Evolutionary conservation across 148 eudicot genomes (phyloP).

Genomic region (Nepenthes gracilis): DNA sequence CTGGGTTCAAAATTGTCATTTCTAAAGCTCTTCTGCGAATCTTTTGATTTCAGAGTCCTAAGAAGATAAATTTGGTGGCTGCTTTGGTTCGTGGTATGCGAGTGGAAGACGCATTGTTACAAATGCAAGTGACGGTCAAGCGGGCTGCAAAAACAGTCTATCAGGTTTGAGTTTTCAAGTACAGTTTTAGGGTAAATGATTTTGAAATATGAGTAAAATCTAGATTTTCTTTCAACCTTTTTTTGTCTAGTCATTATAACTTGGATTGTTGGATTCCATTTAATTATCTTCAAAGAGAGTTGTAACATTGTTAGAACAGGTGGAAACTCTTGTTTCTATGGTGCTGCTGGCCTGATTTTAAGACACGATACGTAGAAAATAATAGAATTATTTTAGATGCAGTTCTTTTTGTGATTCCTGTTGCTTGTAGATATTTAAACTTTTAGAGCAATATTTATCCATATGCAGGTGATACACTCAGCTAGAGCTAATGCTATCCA

Average conservation of each 20-base stretch:
- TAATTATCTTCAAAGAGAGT: too few species aligned
- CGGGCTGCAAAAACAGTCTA: slow-evolving; percentile 88
- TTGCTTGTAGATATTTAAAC: background rate
- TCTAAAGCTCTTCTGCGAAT: background rate
- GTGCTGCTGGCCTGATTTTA: too few species aligned
- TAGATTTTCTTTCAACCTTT: too few species aligned
- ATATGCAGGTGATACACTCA: slow-evolving; percentile 87
- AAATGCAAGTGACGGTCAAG: slow-evolving; percentile 85
- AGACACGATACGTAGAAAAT: too few species aligned
- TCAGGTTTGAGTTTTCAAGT: slow-evolving; percentile 37
- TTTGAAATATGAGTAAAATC: too few species aligned
- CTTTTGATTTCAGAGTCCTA: slow-evolving; percentile 63
- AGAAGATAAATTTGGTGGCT: slow-evolving; percentile 95
- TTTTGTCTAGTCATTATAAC: background rate
- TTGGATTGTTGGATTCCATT: too few species aligned
- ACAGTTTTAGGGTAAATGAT: too few species aligned
- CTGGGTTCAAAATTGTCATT: background rate
- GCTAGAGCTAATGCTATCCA: slow-evolving; percentile 95
- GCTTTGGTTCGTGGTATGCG: slow-evolving; percentile 94
- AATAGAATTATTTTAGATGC: background rate
- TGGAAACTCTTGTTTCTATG: too few species aligned
- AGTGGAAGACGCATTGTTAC: slow-evolving; percentile 92
- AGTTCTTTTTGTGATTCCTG: background rate
- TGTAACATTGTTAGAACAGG: too few species aligned
- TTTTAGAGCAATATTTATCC: background rate